Base-by-base conservation (phyloP, 805 yeast species). In the Wickerhamiella occidentalis region DNA sequence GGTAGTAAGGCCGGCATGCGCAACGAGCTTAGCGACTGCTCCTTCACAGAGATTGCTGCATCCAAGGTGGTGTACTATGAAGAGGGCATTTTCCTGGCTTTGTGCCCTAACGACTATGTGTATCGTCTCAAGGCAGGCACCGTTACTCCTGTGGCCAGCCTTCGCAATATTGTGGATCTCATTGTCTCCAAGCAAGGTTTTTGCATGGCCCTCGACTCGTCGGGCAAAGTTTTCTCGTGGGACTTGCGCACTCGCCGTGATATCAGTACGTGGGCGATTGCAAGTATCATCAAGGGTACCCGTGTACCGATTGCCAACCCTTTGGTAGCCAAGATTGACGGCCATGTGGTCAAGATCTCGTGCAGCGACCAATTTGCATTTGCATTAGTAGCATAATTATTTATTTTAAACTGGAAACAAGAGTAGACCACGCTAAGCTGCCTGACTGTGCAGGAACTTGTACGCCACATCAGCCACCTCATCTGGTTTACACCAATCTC, bases 171-270 rank as follows among this genome's bases (percentile, higher is more conserved):
- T 5, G 47, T 37, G 15, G 47, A 45, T 33, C 17, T 45, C 6
- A 33, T 35, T 13, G 47, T 45, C 3, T 45, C 47, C 41, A 45
- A 45, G 35, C 19, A 33, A 9, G 47, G 47, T 26, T 45, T 45
- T 26, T 45, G 47, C 41, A 33, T 45, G 47, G 47, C 47, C 2
- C 40, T 45, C 18, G 23, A 25, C 15, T 9, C 19, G 15, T 29
- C 15, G 8, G 47, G 47, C 12, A 13, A 36, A 5, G 47, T 45
- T 3, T 25, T 21, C 15, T 15, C 41, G 15, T 45, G 47, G 47
- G 47, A 45, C 25, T 35, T 37, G 22, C 47, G 47, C 35, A 35
- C 40, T n/a, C 47, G 47, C 41, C 47, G 47, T 23, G 47, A 36
- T 13, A 28, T 36, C 26, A 25, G 29, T 17, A 45, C 47, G 3